phyloP scores from a whole-genome alignment of 257 asterid species.

The Hygrophila difformis region DNA sequence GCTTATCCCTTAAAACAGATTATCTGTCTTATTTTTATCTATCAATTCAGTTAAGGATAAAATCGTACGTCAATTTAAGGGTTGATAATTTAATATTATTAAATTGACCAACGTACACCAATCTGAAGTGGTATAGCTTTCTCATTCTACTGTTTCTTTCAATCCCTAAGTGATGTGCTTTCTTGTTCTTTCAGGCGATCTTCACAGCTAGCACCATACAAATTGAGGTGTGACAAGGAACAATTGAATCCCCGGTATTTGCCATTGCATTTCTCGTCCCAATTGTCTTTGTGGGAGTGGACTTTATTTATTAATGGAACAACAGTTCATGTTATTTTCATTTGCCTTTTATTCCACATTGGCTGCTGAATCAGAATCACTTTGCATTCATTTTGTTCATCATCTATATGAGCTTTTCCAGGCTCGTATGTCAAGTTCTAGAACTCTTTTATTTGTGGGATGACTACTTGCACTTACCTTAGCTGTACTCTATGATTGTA shows the following conservation, averaged over 20 bases:
- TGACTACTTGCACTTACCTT: constrained; percentile 4
- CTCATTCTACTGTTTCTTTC: too few species aligned
- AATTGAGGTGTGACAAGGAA: constrained; percentile 80
- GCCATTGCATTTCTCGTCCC: background rate
- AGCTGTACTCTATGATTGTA: constrained; percentile 25
- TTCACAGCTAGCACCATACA: constrained; percentile 52
- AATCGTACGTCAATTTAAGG: too few species aligned
- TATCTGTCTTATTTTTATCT: background rate
- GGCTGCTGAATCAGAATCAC: too few species aligned
- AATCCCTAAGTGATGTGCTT: constrained; percentile 7
- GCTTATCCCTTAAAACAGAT: constrained; percentile 4
- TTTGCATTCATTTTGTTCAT: background rate
- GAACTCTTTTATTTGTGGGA: constrained; percentile 6
- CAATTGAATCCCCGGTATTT: constrained; percentile 38
- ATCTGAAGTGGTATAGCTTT: too few species aligned
- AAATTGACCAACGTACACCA: background rate
- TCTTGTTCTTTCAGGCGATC: constrained; percentile 51
- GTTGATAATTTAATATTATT: background rate
- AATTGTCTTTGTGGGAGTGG: background rate
- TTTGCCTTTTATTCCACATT: too few species aligned
- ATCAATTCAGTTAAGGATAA: constrained; percentile 2
- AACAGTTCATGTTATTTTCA: too few species aligned
- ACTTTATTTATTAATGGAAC: too few species aligned
- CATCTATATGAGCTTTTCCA: background rate
- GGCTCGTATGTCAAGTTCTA: background rate